Evolutionary conservation across 345 rosid species (phyloP), one percentile per base, ranked within the genome.

Genomic region (Adansonia digitata): DNA sequence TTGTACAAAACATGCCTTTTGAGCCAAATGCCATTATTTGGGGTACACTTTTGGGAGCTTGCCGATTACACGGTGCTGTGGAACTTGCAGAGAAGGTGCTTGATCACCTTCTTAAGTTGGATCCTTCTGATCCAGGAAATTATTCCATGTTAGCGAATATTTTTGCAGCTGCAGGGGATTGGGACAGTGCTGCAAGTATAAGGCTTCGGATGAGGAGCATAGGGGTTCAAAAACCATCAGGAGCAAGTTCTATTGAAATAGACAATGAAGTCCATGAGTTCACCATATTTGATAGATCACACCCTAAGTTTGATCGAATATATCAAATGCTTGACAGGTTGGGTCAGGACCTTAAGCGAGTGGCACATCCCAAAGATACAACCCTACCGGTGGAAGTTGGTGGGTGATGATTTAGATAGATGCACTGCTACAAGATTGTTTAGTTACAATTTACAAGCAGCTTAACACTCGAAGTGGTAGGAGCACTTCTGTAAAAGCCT

Each of bases 11-110:
- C 71, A 94, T 92, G 96, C 94, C 95, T 0, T 53, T 88, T 79
- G 85, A 88, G 78, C 96, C 98, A 51, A 92, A 91, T 81, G 97
- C 80, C 56, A 82, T 92, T 71, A 90, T 94, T 48, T 92, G 87
- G 96, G 90, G 96, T 31, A 89, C 97, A 69, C 92, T 94, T 77
- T 83, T 94, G 80, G 88, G 84, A 39, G 96, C 92, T 2, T 94
- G 97, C 74, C 88, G 88, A 74, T 80, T 80, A 83, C 96, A 90
- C 82, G 84, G 86, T 69, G 83, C 81, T 3, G 81, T 77, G 5
- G 87, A 74, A 53, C 81, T 89, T 24, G 91, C 98, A 31, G 85
- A 83, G 69, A 80, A 88, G 80, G 84, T 88, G 65, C 75, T 85
- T 39, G 82, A 86, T 83, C 75, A 46, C 62, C 81, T 92, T 29